Evolutionary conservation across 2,329 filamentous ascomycete genomes (phyloP).

Genomic region (Colletotrichum tabaci): DNA sequence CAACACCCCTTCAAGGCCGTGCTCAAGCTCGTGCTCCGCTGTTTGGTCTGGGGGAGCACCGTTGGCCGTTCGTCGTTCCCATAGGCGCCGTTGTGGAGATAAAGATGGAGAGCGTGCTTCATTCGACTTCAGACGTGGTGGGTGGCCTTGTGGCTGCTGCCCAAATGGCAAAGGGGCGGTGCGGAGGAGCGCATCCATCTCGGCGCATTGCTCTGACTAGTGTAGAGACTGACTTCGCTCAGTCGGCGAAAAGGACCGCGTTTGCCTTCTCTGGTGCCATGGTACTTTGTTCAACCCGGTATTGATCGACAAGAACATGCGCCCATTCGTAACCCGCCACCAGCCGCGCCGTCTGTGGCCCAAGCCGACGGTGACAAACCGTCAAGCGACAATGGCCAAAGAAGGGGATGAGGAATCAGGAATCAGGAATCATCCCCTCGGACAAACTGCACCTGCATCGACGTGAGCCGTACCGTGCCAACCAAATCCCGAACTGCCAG

Average conservation of each 20-base stretch:
- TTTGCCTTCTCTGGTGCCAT: slow-evolving; percentile 1
- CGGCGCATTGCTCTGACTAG: slow-evolving; percentile 8
- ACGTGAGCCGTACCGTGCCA: neutral
- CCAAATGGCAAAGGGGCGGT: slow-evolving; percentile 2
- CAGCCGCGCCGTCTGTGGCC: neutral
- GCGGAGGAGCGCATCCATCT: neutral
- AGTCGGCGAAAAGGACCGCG: slow-evolving; percentile 17
- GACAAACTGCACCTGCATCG: neutral
- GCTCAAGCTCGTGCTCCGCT: slow-evolving; percentile 2
- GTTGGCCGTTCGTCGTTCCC: neutral
- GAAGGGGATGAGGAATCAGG: too few species aligned
- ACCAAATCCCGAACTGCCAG: neutral
- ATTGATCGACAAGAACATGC: slow-evolving; percentile 24
- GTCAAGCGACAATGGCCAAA: neutral
- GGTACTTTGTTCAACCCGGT: neutral
- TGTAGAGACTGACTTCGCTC: neutral
- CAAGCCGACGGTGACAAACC: neutral
- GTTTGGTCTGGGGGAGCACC: slow-evolving; percentile 12
- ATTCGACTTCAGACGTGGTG: neutral
- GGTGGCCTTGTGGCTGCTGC: slow-evolving; percentile 2
- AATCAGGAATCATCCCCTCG: too few species aligned
- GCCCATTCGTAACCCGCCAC: slow-evolving; percentile 2
- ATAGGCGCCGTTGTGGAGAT: neutral
- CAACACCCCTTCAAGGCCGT: neutral
- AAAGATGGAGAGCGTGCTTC: slow-evolving; percentile 4